These are phyloP conservation scores for Solanum lignicaule DNA, from an alignment of 257 asterid genomes.

Conservation along the genomic window DNA sequence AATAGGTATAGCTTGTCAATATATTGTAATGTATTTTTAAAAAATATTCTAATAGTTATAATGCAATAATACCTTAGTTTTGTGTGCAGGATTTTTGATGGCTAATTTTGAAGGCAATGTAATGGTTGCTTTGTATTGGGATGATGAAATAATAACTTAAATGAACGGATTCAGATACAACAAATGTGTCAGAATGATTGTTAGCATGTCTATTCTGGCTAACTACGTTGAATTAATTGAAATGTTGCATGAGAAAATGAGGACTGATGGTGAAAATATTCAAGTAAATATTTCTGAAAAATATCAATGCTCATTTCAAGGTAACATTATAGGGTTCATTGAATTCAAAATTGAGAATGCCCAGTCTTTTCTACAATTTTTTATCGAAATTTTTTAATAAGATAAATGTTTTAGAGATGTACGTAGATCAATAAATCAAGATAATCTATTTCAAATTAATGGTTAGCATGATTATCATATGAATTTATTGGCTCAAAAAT, in stretches of 20 bases:
- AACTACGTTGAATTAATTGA: not conserved
- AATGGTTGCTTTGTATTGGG: not conserved
- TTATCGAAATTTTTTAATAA: too few relatives aligned
- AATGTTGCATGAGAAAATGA: not conserved
- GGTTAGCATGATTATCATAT: not conserved
- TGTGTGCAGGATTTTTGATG: not conserved
- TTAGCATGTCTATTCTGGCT: not conserved
- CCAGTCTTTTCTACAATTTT: too few relatives aligned
- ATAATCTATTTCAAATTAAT: too few relatives aligned
- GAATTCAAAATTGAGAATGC: not conserved
- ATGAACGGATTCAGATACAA: not conserved
- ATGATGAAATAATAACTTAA: not conserved
- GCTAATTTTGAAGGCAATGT: not conserved
- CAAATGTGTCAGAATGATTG: not conserved
- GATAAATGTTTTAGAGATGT: not conserved
- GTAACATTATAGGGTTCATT: not conserved
- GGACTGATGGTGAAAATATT: not conserved
- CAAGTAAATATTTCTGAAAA: not conserved
- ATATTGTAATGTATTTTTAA: not conserved
- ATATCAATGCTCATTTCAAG: not conserved
- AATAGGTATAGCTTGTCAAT: not conserved
- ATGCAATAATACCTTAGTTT: too few relatives aligned
- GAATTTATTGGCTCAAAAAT: too few relatives aligned
- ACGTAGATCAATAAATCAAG: too few relatives aligned
- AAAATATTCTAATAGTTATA: too few relatives aligned